Evolutionary conservation across 1,284 basidiomycete genomes (phyloP).

Genomic region (Trichosporon asahii): DNA sequence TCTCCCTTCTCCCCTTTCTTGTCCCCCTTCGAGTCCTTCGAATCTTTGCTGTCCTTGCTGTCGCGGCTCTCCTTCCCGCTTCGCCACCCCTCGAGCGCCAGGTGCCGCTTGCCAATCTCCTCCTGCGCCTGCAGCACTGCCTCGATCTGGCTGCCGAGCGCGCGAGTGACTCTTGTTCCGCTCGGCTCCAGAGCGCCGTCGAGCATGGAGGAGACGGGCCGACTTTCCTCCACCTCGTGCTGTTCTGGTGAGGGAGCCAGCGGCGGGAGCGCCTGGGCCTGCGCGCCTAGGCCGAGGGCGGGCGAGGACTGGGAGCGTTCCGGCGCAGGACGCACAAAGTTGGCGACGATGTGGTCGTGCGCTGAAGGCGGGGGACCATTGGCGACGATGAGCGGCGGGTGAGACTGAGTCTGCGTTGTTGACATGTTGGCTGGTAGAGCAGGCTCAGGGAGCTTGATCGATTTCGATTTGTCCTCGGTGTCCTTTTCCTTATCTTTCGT

Average conservation of each 20-base stretch:
- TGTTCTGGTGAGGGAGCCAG: background rate
- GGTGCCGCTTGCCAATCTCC: conserved; percentile 23
- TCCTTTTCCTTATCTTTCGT: too few relatives aligned
- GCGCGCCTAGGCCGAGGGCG: too few relatives aligned
- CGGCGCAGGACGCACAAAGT: conserved; percentile 8
- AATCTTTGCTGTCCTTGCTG: background rate
- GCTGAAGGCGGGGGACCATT: conserved; percentile 10
- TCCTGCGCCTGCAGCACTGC: conserved; percentile 22
- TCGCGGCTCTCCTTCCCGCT: background rate
- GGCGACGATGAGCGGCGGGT: too few relatives aligned
- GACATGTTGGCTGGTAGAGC: background rate
- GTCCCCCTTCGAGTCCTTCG: background rate
- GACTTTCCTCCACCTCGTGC: background rate
- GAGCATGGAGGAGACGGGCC: conserved; percentile 11
- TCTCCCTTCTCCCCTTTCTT: background rate
- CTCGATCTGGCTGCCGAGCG: conserved; percentile 20
- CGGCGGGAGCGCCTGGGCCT: background rate
- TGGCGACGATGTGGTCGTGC: conserved; percentile 16
- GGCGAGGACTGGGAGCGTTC: conserved; percentile 9
- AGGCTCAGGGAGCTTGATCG: too few relatives aligned
- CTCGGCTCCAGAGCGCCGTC: conserved; percentile 20
- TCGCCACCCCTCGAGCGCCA: conserved; percentile 19
- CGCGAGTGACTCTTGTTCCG: conserved; percentile 19
- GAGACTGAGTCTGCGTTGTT: background rate
- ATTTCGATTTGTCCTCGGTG: too few relatives aligned